Conservation (phyloP, 352 stramenopile species). For the Halophytophthora polymorphica region DNA sequence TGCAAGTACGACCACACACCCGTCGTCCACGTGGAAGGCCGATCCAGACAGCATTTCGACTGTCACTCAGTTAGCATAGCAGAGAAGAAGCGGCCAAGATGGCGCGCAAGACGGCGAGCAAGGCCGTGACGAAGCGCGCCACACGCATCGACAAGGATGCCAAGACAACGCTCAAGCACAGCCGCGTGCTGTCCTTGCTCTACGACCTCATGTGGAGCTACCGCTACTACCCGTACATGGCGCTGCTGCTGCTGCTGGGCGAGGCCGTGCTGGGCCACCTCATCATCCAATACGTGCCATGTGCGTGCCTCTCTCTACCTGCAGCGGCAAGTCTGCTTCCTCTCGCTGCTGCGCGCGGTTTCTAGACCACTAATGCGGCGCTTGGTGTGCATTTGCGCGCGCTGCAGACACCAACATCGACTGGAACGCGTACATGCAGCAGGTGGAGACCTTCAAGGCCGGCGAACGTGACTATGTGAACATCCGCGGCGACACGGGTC, state of each 20-base stretch:
- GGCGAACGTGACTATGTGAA: conserved; percentile 96
- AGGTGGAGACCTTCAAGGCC: conserved; percentile 91
- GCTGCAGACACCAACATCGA: conserved; percentile 97
- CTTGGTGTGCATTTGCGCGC: conserved; percentile 1
- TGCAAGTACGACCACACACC: background rate
- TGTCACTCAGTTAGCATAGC: too few species aligned
- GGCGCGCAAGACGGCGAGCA: conserved; percentile 26
- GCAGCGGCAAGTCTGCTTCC: background rate
- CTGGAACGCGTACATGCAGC: conserved; percentile 99
- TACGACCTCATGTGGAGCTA: conserved; percentile 89
- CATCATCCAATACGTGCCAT: conserved; percentile 81
- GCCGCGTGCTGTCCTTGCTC: conserved; percentile 62
- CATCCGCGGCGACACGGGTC: conserved; percentile 94
- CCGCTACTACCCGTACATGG: conserved; percentile 74
- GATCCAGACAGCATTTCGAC: too few species aligned
- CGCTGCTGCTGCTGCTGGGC: conserved; percentile 44
- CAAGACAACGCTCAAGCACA: conserved; percentile 72
- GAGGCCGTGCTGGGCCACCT: conserved; percentile 65
- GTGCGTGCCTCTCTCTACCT: conserved; percentile 38
- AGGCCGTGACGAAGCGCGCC: conserved; percentile 25
- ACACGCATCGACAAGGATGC: conserved; percentile 88
- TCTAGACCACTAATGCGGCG: background rate
- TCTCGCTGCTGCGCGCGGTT: conserved; percentile 2
- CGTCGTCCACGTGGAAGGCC: conserved; percentile 14
- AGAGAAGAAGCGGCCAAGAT: conserved; percentile 8